A percentile compares a stretch with the other conserved stretches of the same genome.
These are phyloP conservation scores for Gossypium schwendimanii DNA, from an alignment of 441 rosid species.

Conservation along the genomic window DNA sequence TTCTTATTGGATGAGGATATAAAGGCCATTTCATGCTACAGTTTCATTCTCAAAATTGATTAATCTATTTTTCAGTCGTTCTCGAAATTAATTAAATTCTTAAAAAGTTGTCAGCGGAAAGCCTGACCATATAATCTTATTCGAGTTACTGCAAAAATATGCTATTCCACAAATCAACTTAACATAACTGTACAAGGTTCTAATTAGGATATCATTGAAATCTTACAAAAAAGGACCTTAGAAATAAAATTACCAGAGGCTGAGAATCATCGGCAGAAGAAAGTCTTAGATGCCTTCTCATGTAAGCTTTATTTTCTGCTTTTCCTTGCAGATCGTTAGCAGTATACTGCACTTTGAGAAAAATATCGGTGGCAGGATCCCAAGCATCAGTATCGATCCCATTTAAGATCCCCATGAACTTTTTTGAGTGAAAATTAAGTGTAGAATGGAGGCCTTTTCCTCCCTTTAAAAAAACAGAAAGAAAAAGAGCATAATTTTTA, in stretches of 20 bases:
- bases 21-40: not conserved
- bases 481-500: not conserved
- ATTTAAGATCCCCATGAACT: slow-evolving; percentile 80
- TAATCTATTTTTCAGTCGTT: not conserved
- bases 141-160: not conserved
- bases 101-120: not conserved
- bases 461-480: slow-evolving; percentile 42
- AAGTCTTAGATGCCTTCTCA: slow-evolving; percentile 70
- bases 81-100: not conserved
- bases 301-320: slow-evolving; percentile 63
- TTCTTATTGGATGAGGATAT: not conserved
- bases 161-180: not conserved
- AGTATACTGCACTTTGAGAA: slow-evolving; percentile 68
- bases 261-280: slow-evolving; percentile 49
- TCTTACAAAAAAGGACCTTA: not conserved
- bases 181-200: not conserved
- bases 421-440: slow-evolving; percentile 71
- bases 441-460: slow-evolving; percentile 89
- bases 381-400: slow-evolving; percentile 90
- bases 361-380: slow-evolving; percentile 78
- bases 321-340: slow-evolving; percentile 78
- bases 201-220: not conserved
- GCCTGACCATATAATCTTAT: not conserved
- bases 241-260: slow-evolving; percentile 61
- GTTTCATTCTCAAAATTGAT: not conserved